Evolutionary conservation across 2,329 filamentous ascomycete genomes (phyloP).

Genomic region (Phialophora macrospora): DNA sequence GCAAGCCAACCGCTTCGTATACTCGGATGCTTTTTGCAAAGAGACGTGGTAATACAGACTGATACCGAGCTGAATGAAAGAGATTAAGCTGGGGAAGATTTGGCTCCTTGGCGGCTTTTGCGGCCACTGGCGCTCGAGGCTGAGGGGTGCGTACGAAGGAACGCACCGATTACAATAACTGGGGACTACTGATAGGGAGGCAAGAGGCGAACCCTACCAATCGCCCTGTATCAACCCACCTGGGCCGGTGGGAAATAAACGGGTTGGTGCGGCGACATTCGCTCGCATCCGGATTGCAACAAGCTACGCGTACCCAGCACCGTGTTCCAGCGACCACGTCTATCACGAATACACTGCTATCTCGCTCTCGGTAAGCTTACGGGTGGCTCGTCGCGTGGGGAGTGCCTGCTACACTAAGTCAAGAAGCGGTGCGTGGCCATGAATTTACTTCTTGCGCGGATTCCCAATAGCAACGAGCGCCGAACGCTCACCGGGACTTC

Average conservation of each 20-base stretch:
- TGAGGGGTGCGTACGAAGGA: not conserved
- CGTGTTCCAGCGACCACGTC: not conserved
- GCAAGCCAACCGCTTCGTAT: conserved; percentile 14
- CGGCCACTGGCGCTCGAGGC: conserved; percentile 3
- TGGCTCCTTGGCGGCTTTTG: conserved; percentile 5
- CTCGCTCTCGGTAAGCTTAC: conserved; percentile 23
- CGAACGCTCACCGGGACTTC: conserved; percentile 11
- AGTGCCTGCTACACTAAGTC: conserved; percentile 8
- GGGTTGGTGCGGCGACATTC: not conserved
- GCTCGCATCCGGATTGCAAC: not conserved
- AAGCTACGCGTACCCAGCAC: not conserved
- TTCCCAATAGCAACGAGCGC: conserved; percentile 18
- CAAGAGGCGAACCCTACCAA: not conserved
- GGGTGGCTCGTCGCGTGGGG: conserved; percentile 16
- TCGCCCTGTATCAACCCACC: not conserved
- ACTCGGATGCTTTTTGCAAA: conserved; percentile 10
- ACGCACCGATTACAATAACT: not conserved
- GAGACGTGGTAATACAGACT: not conserved
- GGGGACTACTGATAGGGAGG: not conserved
- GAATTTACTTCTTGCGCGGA: conserved; percentile 4
- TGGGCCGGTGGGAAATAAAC: not conserved
- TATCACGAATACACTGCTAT: conserved; percentile 2
- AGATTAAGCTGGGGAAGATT: conserved; percentile 5
- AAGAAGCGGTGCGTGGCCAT: conserved; percentile 4
- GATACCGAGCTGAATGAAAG: conserved; percentile 1